Conservation (phyloP, 441 rosid species). For the Omphalea diandra region DNA sequence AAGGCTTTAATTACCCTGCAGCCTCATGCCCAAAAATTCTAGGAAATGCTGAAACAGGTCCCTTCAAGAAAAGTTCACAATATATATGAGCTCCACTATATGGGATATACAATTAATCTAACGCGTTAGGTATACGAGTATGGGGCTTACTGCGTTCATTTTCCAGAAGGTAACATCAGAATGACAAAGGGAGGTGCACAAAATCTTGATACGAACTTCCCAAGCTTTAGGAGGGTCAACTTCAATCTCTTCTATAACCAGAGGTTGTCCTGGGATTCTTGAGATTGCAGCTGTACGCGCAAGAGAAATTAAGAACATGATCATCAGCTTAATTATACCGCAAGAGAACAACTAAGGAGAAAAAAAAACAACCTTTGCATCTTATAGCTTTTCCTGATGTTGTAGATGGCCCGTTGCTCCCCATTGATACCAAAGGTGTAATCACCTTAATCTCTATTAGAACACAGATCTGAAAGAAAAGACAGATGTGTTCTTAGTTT, state of each 20-base stretch:
- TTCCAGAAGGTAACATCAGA: slow-evolving; percentile 57
- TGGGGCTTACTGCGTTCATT: slow-evolving; percentile 30
- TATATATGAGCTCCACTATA: too few relatives aligned
- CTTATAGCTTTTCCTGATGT: neutral
- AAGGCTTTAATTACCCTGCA: slow-evolving; percentile 44
- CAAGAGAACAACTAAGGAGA: neutral
- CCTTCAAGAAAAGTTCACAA: slow-evolving; percentile 33
- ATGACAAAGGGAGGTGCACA: slow-evolving; percentile 73
- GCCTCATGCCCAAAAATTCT: slow-evolving; percentile 75
- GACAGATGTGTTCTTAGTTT: too few relatives aligned
- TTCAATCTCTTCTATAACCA: slow-evolving; percentile 59
- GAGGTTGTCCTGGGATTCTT: slow-evolving; percentile 50
- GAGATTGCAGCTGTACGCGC: slow-evolving; percentile 53
- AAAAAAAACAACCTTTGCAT: neutral
- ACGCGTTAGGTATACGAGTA: too few relatives aligned
- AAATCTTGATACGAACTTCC: slow-evolving; percentile 66
- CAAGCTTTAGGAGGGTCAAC: slow-evolving; percentile 74
- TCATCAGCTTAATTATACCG: neutral
- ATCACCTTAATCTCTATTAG: too few relatives aligned
- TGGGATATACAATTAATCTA: too few relatives aligned
- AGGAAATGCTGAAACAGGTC: slow-evolving; percentile 43
- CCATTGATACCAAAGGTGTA: too few relatives aligned
- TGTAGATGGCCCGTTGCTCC: neutral
- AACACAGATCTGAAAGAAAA: too few relatives aligned
- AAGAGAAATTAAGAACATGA: neutral